phyloP scores from a whole-genome alignment of 2,329 filamentous ascomycete genomes.

The Proliferodiscus dingleyae region DNA sequence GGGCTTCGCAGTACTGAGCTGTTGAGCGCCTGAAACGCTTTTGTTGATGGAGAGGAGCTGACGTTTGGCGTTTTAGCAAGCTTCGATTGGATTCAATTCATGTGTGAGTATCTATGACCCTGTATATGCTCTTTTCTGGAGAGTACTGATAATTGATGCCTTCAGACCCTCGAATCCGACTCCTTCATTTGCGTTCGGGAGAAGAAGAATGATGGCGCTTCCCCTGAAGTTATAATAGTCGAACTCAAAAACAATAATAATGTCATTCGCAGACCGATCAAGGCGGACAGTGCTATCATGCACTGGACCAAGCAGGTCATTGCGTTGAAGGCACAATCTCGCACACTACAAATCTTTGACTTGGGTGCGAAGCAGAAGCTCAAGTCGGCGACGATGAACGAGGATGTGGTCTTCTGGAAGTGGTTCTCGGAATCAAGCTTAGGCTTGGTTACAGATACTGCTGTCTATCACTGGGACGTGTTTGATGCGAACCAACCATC shows the following conservation, averaged over 20 bases:
- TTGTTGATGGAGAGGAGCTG: conserved; percentile 15
- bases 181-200: conserved; percentile 94
- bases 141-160: conserved; percentile 14
- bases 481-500: conserved; percentile 75
- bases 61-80: conserved; percentile 45
- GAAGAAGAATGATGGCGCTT: conserved; percentile 77
- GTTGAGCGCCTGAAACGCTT: conserved; percentile 22
- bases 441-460: conserved; percentile 83
- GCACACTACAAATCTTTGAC: conserved; percentile 97
- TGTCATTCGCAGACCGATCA: conserved; percentile 90
- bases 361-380: conserved; percentile 89
- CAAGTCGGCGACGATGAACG: conserved; percentile 93
- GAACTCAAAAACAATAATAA: conserved; percentile 98
- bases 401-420: conserved; percentile 99
- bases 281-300: conserved; percentile 99
- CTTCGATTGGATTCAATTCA: conserved; percentile 80
- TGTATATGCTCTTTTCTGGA: conserved; percentile 2
- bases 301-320: conserved; percentile 97
- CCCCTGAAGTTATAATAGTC: conserved; percentile 93
- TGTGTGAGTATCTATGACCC: conserved; percentile 55
- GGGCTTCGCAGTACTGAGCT: conserved; percentile 14
- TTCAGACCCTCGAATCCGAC: conserved; percentile 94
- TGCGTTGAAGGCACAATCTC: conserved; percentile 87
- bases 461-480: conserved; percentile 97
- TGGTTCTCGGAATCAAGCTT: conserved; percentile 90